Evolutionary conservation across 2,329 filamentous ascomycete genomes (phyloP).

Genomic region (Ophiostoma novo-ulmi): DNA sequence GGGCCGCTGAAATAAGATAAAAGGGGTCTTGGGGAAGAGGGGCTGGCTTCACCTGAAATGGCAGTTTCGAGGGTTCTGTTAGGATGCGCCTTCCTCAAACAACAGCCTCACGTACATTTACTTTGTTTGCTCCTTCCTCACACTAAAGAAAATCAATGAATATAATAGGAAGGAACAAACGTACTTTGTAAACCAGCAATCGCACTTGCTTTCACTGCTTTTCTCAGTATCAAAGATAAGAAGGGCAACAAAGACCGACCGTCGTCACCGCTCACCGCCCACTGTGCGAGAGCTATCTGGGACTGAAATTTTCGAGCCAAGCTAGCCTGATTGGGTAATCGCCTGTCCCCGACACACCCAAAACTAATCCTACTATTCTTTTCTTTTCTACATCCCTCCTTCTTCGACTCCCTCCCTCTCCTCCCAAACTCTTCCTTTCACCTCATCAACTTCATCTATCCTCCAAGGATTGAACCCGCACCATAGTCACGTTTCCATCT

Average conservation of each 20-base stretch:
- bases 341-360: conserved; percentile 27
- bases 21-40: conserved; percentile 7
- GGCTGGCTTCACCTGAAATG: conserved; percentile 11
- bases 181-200: not conserved
- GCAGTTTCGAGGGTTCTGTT: not conserved
- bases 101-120: not conserved
- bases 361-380: conserved; percentile 26
- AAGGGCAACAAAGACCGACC: not conserved
- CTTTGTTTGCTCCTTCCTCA: not conserved
- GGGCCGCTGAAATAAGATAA: conserved; percentile 7
- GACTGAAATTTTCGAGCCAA: conserved; percentile 18
- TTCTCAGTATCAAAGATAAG: not conserved
- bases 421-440: conserved; percentile 27
- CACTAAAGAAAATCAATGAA: not conserved
- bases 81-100: not conserved
- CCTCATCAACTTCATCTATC: conserved; percentile 28
- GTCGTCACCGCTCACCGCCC: conserved; percentile 9
- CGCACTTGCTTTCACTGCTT: not conserved
- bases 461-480: conserved; percentile 33
- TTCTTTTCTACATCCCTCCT: conserved; percentile 25
- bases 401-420: conserved; percentile 24
- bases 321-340: conserved; percentile 20
- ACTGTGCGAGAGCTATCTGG: conserved; percentile 7
- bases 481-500: conserved; percentile 17
- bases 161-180: not conserved